Conservation (phyloP, 1,139 yeast species). For the Pichiaceae sp. region DNA sequence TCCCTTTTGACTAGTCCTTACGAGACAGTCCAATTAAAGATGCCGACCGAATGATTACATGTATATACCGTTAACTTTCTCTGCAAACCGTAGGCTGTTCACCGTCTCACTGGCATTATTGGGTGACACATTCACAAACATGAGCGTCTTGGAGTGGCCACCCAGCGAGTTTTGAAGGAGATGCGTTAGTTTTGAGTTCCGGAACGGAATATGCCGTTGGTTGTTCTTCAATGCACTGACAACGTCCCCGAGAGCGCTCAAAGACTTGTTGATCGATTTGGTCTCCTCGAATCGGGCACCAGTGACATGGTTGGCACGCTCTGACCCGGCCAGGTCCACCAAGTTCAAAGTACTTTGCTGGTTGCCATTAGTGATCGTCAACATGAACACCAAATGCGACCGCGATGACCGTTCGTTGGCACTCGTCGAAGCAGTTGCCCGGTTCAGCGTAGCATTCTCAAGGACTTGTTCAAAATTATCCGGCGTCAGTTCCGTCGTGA, state of each 20-base stretch:
- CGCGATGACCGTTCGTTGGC: conserved; percentile 73
- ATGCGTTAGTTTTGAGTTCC: conserved; percentile 65
- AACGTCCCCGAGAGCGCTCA: conserved; percentile 88
- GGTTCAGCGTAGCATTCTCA: conserved; percentile 45
- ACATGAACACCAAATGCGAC: conserved; percentile 64
- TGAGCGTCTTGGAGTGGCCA: conserved; percentile 81
- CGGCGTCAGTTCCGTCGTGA: background rate
- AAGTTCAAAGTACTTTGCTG: conserved; percentile 65
- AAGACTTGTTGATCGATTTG: conserved; percentile 79
- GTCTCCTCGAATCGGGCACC: conserved; percentile 86
- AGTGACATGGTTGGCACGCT: conserved; percentile 62
- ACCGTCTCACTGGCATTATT: conserved; percentile 68
- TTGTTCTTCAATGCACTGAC: conserved; percentile 51
- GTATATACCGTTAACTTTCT: conserved; percentile 61
- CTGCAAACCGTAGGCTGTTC: conserved; percentile 82
- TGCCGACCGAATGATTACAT: conserved; percentile 4
- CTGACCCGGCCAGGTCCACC: conserved; percentile 90
- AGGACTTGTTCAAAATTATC: conserved; percentile 20
- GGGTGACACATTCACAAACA: conserved; percentile 91
- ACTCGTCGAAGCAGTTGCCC: conserved; percentile 78
- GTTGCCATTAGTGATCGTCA: conserved; percentile 39
- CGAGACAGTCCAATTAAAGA: conserved; percentile 5
- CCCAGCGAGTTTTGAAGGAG: conserved; percentile 76
- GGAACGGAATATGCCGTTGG: conserved; percentile 38
- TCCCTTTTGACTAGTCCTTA: conserved; percentile 18